A percentile compares a stretch with the other conserved stretches of the same genome.
Evolutionary conservation across 2,329 filamentous ascomycete species (phyloP).

Genomic region (Cordyceps javanica): DNA sequence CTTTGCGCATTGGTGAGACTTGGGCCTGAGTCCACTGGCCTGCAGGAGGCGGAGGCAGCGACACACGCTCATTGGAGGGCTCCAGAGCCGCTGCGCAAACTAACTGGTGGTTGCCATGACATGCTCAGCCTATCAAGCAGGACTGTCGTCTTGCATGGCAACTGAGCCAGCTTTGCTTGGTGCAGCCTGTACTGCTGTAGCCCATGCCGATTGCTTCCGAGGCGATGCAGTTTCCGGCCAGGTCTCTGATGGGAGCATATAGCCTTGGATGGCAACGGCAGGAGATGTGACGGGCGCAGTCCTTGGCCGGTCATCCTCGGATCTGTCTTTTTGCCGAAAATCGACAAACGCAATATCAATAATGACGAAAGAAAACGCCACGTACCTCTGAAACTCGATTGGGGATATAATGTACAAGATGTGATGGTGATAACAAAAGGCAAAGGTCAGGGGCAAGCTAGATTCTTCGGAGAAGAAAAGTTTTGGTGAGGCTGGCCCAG

Average conservation of each 20-base stretch:
- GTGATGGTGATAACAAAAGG: constrained; percentile 1
- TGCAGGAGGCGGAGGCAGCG: constrained; percentile 12
- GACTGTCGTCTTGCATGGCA: constrained; percentile 6
- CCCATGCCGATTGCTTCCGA: constrained; percentile 9
- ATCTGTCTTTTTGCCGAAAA: neutral
- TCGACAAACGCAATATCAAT: neutral
- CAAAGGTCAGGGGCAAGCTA: constrained; percentile 16
- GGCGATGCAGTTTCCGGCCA: neutral
- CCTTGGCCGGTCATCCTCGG: neutral
- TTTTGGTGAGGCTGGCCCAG: constrained; percentile 19
- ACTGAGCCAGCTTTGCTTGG: neutral
- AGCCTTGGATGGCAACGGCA: neutral
- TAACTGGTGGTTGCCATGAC: constrained; percentile 6
- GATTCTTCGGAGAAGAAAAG: constrained; percentile 20
- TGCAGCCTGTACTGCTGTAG: neutral
- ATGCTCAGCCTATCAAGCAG: constrained; percentile 9
- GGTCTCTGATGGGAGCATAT: neutral
- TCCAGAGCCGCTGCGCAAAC: neutral
- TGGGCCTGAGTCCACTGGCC: constrained; percentile 3
- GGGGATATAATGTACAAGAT: constrained; percentile 9
- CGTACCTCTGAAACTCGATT: constrained; percentile 1
- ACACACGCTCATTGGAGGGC: constrained; percentile 10
- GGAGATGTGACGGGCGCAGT: neutral
- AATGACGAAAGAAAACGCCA: neutral
- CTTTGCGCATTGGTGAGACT: constrained; percentile 10